Conservation (phyloP, 2,329 filamentous ascomycete species). For the Hypoxylon sp. region DNA sequence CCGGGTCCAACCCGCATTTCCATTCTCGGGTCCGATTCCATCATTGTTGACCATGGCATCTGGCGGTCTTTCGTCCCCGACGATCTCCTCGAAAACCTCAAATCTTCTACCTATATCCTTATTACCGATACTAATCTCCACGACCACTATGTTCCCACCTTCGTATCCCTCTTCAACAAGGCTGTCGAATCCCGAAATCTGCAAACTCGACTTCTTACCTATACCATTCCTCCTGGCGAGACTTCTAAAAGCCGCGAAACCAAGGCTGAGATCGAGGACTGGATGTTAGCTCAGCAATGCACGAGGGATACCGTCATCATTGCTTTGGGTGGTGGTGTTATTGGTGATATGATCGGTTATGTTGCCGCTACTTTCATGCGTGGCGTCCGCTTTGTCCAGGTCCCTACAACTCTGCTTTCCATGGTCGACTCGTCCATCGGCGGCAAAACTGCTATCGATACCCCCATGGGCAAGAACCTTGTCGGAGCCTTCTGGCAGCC, state of each 20-base stretch:
- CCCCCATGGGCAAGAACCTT: slow-evolving; percentile 94
- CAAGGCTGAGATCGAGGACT: slow-evolving; percentile 96
- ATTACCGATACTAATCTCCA: slow-evolving; percentile 96
- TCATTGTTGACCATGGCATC: slow-evolving; percentile 91
- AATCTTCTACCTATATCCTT: slow-evolving; percentile 93
- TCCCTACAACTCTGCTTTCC: slow-evolving; percentile 92
- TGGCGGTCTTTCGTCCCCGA: slow-evolving; percentile 86
- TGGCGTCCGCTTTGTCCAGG: slow-evolving; percentile 94
- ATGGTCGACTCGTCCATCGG: slow-evolving; percentile 99
- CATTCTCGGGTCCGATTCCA: slow-evolving; percentile 90
- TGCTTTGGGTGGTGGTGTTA: slow-evolving; percentile 94
- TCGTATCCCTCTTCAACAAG: slow-evolving; percentile 75
- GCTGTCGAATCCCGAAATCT: slow-evolving; percentile 59
- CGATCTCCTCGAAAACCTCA: slow-evolving; percentile 83
- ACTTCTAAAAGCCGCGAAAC: slow-evolving; percentile 93
- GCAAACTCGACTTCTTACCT: slow-evolving; percentile 81
- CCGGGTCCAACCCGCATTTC: slow-evolving; percentile 72
- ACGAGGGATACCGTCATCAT: slow-evolving; percentile 95
- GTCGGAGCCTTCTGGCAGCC: slow-evolving; percentile 98
- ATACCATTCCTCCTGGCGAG: slow-evolving; percentile 91
- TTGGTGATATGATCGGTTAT: slow-evolving; percentile 98
- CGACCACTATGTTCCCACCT: slow-evolving; percentile 83
- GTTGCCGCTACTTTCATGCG: slow-evolving; percentile 99
- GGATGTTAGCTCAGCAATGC: slow-evolving; percentile 93
- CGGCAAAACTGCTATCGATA: slow-evolving; percentile 98